These are phyloP conservation scores for Vanderwaltozyma tropicalis DNA, from an alignment of 805 yeast species.

Conservation along the genomic window DNA sequence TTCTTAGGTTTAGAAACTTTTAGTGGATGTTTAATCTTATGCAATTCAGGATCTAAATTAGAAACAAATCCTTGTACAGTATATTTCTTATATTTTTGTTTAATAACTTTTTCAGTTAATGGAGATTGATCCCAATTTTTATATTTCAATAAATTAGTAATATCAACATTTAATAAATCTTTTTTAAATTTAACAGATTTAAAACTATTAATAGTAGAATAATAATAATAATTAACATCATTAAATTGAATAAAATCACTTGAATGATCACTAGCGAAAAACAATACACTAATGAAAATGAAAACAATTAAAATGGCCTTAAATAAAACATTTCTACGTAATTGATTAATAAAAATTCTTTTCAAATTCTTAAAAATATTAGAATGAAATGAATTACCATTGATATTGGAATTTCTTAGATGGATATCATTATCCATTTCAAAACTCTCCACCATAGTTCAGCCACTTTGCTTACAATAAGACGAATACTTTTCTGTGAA, in stretches of 20 bases:
- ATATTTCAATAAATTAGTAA: conserved; percentile 2
- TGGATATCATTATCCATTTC: too few relatives aligned
- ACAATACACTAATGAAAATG: too few relatives aligned
- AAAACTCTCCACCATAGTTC: too few relatives aligned
- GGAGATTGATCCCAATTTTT: conserved; percentile 3
- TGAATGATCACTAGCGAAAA: not conserved
- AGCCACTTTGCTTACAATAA: too few relatives aligned
- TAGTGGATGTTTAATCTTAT: too few relatives aligned
- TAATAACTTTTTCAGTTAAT: conserved; percentile 1
- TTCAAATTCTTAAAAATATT: not conserved
- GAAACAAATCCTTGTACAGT: conserved; percentile 3
- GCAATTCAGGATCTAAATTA: too few relatives aligned
- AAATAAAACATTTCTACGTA: too few relatives aligned
- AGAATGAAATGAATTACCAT: too few relatives aligned
- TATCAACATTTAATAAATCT: conserved; percentile 5
- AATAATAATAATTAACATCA: not conserved
- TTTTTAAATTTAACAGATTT: not conserved
- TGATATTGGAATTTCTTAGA: too few relatives aligned
- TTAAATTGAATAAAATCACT: not conserved
- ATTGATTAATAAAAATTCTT: not conserved
- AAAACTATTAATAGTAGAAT: not conserved
- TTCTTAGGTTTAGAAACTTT: too few relatives aligned
- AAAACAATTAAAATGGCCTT: too few relatives aligned
- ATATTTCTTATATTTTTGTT: conserved; percentile 1
- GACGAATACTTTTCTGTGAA: too few relatives aligned